Evolutionary conservation across 208 protist species (phyloP).

Genomic region (Trypanosoma theileri): DNA sequence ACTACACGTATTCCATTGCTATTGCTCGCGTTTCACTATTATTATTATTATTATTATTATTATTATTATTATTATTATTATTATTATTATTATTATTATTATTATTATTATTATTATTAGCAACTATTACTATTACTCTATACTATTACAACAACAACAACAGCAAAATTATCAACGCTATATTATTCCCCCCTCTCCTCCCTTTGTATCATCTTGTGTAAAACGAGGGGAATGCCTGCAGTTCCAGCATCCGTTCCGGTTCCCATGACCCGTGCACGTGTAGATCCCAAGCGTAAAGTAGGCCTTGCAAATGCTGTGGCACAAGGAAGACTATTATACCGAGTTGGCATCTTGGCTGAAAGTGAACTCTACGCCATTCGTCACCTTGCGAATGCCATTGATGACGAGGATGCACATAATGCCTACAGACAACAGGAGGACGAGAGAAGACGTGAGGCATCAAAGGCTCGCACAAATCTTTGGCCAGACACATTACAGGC

Average conservation of each 20-base stretch:
- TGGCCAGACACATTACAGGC: constrained; percentile 80
- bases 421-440: constrained; percentile 36
- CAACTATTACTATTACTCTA: too few species aligned
- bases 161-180: too few species aligned
- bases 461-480: constrained; percentile 39
- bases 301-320: constrained; percentile 88
- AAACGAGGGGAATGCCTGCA: background rate
- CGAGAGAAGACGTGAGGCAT: constrained; percentile 37
- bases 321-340: constrained; percentile 45
- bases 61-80: too few species aligned
- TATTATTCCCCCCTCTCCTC: too few species aligned
- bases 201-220: too few species aligned
- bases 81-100: too few species aligned
- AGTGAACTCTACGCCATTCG: constrained; percentile 68
- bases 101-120: too few species aligned
- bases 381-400: constrained; percentile 35
- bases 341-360: constrained; percentile 71
- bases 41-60: too few species aligned
- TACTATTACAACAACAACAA: too few species aligned
- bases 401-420: constrained; percentile 15
- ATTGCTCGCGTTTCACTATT: too few species aligned
- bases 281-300: constrained; percentile 54
- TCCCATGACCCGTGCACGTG: constrained; percentile 50
- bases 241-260: background rate
- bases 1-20: too few species aligned